These are phyloP conservation scores for Lepidium didymum DNA, from an alignment of 345 rosid genomes.

Conservation along the genomic window DNA sequence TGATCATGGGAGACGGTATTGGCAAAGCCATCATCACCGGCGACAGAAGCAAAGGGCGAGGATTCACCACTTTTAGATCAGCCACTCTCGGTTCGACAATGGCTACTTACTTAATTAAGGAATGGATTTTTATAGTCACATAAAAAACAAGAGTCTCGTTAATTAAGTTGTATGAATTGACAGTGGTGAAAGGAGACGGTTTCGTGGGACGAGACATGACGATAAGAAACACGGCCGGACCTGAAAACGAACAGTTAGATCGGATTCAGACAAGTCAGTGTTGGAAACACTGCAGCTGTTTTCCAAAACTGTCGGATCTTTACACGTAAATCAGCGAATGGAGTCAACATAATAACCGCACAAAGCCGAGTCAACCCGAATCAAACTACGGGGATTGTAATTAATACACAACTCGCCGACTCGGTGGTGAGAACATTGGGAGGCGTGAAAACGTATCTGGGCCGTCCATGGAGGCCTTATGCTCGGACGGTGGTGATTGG, in stretches of 20 bases:
- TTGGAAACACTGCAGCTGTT: constrained; percentile 45
- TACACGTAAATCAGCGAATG: constrained; percentile 29
- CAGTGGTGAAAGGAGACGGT: constrained; percentile 46
- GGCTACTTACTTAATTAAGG: neutral
- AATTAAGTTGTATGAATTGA: neutral
- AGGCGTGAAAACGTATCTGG: constrained; percentile 35
- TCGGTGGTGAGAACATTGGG: constrained; percentile 27
- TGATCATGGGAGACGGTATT: constrained; percentile 62
- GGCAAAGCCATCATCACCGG: constrained; percentile 48
- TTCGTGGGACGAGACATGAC: constrained; percentile 44
- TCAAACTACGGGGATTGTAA: constrained; percentile 43
- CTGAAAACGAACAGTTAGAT: constrained; percentile 43
- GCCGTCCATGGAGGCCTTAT: constrained; percentile 43
- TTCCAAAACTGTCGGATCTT: constrained; percentile 40
- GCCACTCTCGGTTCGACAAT: constrained; percentile 41
- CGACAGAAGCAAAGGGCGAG: constrained; percentile 47
- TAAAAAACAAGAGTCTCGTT: too few relatives aligned
- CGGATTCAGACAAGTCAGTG: constrained; percentile 47
- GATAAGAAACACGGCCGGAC: constrained; percentile 52
- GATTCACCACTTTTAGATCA: constrained; percentile 59
- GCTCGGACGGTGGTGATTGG: constrained; percentile 35
- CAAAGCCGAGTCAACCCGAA: constrained; percentile 36
- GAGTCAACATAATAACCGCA: constrained; percentile 34
- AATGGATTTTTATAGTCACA: too few relatives aligned
- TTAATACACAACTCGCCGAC: constrained; percentile 40